Evolutionary conservation across 768 basidiomycete genomes (phyloP).

Genomic region (Agaricus subrufescens): DNA sequence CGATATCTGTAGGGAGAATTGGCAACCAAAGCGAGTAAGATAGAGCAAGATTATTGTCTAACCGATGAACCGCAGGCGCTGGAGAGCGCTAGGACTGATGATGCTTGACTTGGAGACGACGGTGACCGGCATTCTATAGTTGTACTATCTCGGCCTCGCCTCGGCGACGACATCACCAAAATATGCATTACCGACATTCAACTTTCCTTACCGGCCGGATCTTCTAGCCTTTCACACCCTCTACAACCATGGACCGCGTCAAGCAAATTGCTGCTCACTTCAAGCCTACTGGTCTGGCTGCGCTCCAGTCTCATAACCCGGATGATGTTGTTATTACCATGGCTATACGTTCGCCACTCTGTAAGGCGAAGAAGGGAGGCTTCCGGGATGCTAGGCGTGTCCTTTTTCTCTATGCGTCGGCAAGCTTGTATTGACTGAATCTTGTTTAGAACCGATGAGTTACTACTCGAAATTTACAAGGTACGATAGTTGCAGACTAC

Average conservation of each 20-base stretch:
- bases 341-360: conserved; percentile 72
- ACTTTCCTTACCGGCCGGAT: not conserved
- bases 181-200: no score
- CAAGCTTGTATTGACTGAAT: not conserved
- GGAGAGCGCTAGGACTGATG: not conserved
- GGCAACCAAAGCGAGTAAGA: not conserved
- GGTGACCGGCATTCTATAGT: conserved; percentile 4
- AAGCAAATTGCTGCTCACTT: conserved; percentile 64
- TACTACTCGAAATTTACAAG: conserved; percentile 80
- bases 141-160: no score
- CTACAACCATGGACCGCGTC: conserved; percentile 52
- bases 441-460: conserved; percentile 60
- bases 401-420: not conserved
- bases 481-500: conserved; percentile 26
- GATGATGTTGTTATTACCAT: conserved; percentile 83
- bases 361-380: conserved; percentile 74
- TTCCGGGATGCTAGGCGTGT: conserved; percentile 64
- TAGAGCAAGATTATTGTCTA: not conserved
- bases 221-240: not conserved
- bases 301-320: conserved; percentile 52
- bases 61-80: conserved; percentile 5
- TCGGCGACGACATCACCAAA: not conserved
- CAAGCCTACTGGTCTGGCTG: conserved; percentile 38
- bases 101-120: conserved; percentile 2
- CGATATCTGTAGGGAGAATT: not conserved